These are phyloP conservation scores for Arxiozyma bovina DNA, from an alignment of 1,139 yeast genomes.

Conservation along the genomic window DNA sequence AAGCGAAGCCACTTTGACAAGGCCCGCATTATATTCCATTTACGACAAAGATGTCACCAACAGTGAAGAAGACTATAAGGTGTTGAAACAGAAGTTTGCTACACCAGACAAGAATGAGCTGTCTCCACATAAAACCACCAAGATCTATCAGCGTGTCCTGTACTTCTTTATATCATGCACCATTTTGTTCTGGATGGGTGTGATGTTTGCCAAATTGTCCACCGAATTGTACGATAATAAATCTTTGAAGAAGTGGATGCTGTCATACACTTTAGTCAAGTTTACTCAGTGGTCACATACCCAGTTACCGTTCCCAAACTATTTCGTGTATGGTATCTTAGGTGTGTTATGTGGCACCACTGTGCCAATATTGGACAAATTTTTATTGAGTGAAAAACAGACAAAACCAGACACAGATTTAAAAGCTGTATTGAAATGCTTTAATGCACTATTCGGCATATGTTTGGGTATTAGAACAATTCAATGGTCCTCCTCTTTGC, in stretches of 20 bases:
- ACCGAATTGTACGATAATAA: slow-evolving; percentile 10
- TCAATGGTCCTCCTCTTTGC: slow-evolving; percentile 70
- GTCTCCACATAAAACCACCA: background rate
- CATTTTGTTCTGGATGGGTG: slow-evolving; percentile 9
- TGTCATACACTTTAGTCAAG: slow-evolving; percentile 15
- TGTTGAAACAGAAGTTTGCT: background rate
- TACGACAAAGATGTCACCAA: slow-evolving; percentile 30
- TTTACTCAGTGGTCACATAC: slow-evolving; percentile 15
- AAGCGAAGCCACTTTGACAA: slow-evolving; percentile 23
- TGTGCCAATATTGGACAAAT: slow-evolving; percentile 52
- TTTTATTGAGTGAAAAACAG: slow-evolving; percentile 12
- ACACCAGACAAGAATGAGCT: background rate
- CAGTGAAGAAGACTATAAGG: slow-evolving; percentile 21
- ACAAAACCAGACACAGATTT: slow-evolving; percentile 29
- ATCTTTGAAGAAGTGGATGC: slow-evolving; percentile 8
- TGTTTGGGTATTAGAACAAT: slow-evolving; percentile 74
- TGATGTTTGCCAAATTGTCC: slow-evolving; percentile 8
- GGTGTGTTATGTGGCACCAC: slow-evolving; percentile 58
- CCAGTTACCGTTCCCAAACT: slow-evolving; percentile 18
- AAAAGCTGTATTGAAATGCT: slow-evolving; percentile 46
- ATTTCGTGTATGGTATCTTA: slow-evolving; percentile 38
- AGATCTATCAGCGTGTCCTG: background rate
- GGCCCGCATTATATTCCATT: slow-evolving; percentile 27
- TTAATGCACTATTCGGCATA: slow-evolving; percentile 73
- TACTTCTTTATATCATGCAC: slow-evolving; percentile 1